phyloP scores from a whole-genome alignment of 441 rosid species.

The Arabidopsis hybrid region DNA sequence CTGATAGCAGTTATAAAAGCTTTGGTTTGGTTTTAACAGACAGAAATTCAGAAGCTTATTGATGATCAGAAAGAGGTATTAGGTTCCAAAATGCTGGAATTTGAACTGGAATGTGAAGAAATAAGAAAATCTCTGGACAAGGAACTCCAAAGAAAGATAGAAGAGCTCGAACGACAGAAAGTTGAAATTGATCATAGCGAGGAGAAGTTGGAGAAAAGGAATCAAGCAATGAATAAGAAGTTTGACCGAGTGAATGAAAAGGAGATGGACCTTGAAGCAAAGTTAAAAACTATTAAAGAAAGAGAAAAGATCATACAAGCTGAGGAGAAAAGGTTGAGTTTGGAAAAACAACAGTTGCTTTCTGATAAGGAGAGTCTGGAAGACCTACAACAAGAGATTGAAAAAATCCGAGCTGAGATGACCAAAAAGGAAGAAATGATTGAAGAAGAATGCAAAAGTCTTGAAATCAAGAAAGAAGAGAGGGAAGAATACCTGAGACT shows the following conservation, averaged over 20 bases:
- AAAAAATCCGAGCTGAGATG: constrained; percentile 67
- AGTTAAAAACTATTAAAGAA: constrained; percentile 65
- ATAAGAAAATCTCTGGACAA: constrained; percentile 66
- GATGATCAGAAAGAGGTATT: constrained; percentile 67
- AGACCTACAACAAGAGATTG: constrained; percentile 64
- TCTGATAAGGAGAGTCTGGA: constrained; percentile 61
- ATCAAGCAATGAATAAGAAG: constrained; percentile 69
- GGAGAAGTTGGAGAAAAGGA: constrained; percentile 74
- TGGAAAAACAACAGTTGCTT: constrained; percentile 64
- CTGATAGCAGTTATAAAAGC: constrained; percentile 1
- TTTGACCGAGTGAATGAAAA: constrained; percentile 78
- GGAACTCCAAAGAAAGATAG: constrained; percentile 62
- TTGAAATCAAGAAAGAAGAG: constrained; percentile 64
- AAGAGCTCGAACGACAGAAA: constrained; percentile 56
- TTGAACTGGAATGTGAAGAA: constrained; percentile 68
- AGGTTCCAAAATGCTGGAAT: constrained; percentile 60
- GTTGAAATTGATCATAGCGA: constrained; percentile 65
- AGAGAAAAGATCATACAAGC: constrained; percentile 65
- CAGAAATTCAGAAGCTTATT: constrained; percentile 69
- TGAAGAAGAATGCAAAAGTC: constrained; percentile 60
- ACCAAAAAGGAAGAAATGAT: constrained; percentile 60
- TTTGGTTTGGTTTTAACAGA: constrained; percentile 47
- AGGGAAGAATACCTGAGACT: constrained; percentile 68
- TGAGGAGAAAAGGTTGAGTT: constrained; percentile 63
- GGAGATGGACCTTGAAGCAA: constrained; percentile 78